Conservation (phyloP, 2,329 filamentous ascomycete species). For the Alternaria postmessia region DNA sequence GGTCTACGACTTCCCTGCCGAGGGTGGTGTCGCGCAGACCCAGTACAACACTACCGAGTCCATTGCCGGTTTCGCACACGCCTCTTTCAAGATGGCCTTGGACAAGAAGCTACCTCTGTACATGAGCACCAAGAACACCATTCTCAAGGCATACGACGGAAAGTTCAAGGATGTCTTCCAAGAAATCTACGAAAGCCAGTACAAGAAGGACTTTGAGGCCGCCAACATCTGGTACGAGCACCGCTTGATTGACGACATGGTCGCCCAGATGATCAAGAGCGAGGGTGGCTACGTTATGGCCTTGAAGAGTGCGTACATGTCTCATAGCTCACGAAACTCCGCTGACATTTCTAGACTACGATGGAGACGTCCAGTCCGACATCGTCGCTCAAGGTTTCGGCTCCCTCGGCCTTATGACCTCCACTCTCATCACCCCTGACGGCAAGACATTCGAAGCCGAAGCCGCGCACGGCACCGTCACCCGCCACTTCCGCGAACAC, state of each 20-base stretch:
- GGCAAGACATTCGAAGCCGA: constrained; percentile 98
- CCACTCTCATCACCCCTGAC: constrained; percentile 93
- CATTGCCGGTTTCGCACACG: constrained; percentile 93
- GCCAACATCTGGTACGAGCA: constrained; percentile 99
- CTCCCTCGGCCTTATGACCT: constrained; percentile 98
- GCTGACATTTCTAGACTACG: constrained; percentile 75
- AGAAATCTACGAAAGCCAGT: constrained; percentile 87
- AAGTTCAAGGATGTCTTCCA: constrained; percentile 99
- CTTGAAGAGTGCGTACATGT: constrained; percentile 77
- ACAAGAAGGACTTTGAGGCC: constrained; percentile 87
- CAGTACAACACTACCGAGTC: constrained; percentile 99
- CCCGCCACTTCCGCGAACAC: constrained; percentile 97
- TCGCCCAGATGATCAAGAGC: constrained; percentile 99
- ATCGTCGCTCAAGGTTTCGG: constrained; percentile 98
- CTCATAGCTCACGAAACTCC: background rate
- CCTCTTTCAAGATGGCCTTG: constrained; percentile 94
- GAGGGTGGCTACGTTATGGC: constrained; percentile 96
- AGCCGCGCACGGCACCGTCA: constrained; percentile 97
- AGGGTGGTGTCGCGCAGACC: constrained; percentile 88
- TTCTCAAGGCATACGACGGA: constrained; percentile 98
- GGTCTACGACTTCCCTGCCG: constrained; percentile 87
- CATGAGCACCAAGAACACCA: constrained; percentile 99
- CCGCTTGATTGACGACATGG: constrained; percentile 99
- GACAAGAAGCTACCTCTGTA: constrained; percentile 91
- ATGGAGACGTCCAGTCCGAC: constrained; percentile 98